Evolutionary conservation across 2,329 filamentous ascomycete genomes (phyloP).

Genomic region (Penicillium palitans): DNA sequence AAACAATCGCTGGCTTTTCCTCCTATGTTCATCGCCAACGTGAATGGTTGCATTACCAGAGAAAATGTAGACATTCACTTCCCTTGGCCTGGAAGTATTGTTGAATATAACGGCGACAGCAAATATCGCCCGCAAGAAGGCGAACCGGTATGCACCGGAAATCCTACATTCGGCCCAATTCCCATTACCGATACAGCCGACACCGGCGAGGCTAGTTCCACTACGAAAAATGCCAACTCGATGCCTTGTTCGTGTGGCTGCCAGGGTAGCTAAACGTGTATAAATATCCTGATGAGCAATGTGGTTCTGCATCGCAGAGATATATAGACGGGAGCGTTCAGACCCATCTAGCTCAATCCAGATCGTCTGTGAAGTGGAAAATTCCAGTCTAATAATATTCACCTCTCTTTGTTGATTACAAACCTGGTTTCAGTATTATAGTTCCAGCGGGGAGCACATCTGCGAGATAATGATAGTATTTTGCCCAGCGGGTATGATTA

Average conservation of each 20-base stretch:
- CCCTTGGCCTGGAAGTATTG: too few species aligned
- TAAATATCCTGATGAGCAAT: not conserved
- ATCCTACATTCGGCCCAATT: not conserved
- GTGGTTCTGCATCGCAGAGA: not conserved
- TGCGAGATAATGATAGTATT: not conserved
- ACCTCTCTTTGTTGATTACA: too few species aligned
- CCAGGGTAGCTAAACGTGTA: not conserved
- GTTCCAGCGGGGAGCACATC: too few species aligned
- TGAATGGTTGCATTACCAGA: too few species aligned
- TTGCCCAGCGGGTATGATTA: not conserved
- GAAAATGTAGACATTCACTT: too few species aligned
- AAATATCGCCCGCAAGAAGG: too few species aligned
- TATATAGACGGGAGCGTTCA: not conserved
- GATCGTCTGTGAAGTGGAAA: not conserved
- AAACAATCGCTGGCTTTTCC: too few species aligned
- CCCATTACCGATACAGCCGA: not conserved
- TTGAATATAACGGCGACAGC: too few species aligned
- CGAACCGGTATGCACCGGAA: not conserved
- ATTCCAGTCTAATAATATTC: not conserved
- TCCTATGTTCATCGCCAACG: too few species aligned
- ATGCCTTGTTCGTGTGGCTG: not conserved
- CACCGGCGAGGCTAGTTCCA: not conserved
- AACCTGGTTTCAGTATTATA: not conserved
- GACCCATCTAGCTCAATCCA: not conserved
- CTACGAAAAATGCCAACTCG: not conserved